Conservation (phyloP, 1,284 basidiomycete genomes). For the Pyrrhoderma noxium region DNA sequence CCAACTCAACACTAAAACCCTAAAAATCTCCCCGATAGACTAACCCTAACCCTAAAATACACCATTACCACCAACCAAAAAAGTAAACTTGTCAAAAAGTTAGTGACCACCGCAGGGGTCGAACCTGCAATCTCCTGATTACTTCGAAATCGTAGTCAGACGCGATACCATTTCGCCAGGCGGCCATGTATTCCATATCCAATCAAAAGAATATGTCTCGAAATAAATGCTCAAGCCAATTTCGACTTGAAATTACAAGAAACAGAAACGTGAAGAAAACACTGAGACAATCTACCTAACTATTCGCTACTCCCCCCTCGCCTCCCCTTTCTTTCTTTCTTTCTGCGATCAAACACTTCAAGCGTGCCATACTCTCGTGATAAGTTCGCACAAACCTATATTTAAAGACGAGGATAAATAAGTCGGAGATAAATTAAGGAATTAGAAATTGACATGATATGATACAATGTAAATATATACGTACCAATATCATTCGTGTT, state of each 20-base stretch:
- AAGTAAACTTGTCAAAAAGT: no score
- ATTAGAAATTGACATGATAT: constrained; percentile 12
- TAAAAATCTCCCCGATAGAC: no score
- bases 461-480: no score
- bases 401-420: background rate
- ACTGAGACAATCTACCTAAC: background rate
- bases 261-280: background rate
- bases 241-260: background rate
- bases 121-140: constrained; percentile 30
- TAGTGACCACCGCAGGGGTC: constrained; percentile 27
- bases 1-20: no score
- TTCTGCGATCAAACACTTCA: no score
- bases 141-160: constrained; percentile 16
- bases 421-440: background rate
- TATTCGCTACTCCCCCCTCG: no score
- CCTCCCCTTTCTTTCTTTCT: no score
- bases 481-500: constrained; percentile 95
- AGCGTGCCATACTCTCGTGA: constrained; percentile 59
- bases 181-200: constrained; percentile 2
- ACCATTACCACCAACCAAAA: no score
- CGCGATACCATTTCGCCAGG: constrained; percentile 21
- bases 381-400: constrained; percentile 66
- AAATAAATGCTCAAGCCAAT: no score
- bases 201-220: background rate
- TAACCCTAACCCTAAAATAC: no score